Percentiles rank a stretch among this genome's conserved stretches.
These are phyloP conservation scores for Cordyceps cateniannulata DNA, from an alignment of 2,329 filamentous ascomycete genomes.

Conservation along the genomic window DNA sequence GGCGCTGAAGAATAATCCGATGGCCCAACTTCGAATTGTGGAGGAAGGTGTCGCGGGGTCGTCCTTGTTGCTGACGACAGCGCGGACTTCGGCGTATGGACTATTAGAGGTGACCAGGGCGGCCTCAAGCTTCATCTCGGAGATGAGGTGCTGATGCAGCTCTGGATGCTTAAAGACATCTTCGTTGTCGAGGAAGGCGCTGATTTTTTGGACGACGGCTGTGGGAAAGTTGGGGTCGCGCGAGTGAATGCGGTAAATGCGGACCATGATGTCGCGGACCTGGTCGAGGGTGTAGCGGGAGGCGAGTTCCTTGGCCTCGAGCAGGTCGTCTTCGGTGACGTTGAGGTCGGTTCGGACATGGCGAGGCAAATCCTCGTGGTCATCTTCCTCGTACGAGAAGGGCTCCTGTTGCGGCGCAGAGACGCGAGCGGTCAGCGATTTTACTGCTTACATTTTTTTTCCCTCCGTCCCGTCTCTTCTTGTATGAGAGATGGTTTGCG, in stretches of 20 bases:
- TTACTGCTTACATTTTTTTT: constrained; percentile 3
- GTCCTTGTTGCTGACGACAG: constrained; percentile 51
- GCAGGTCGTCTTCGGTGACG: constrained; percentile 39
- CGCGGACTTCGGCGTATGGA: constrained; percentile 51
- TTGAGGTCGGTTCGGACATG: constrained; percentile 30
- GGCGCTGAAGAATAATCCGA: constrained; percentile 45
- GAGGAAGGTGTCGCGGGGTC: constrained; percentile 42
- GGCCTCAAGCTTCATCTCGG: constrained; percentile 49
- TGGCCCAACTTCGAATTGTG: constrained; percentile 48
- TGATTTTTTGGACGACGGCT: constrained; percentile 33
- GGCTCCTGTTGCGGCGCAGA: constrained; percentile 22
- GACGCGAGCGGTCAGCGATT: not conserved
- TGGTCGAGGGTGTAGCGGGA: constrained; percentile 36
- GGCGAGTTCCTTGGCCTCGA: constrained; percentile 39
- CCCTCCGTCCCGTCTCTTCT: not conserved
- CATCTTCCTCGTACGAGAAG: constrained; percentile 34
- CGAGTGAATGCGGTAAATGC: constrained; percentile 34
- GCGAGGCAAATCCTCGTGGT: constrained; percentile 23
- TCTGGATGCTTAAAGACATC: constrained; percentile 34
- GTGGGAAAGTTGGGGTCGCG: constrained; percentile 38
- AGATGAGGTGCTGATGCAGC: constrained; percentile 40
- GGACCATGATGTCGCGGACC: constrained; percentile 35
- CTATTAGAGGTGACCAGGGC: constrained; percentile 49
- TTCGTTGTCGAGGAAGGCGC: constrained; percentile 37
- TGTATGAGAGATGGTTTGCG: not conserved